Base-by-base conservation (phyloP, 169 alveolate species). In the Eimeria nieschulzi region DNA sequence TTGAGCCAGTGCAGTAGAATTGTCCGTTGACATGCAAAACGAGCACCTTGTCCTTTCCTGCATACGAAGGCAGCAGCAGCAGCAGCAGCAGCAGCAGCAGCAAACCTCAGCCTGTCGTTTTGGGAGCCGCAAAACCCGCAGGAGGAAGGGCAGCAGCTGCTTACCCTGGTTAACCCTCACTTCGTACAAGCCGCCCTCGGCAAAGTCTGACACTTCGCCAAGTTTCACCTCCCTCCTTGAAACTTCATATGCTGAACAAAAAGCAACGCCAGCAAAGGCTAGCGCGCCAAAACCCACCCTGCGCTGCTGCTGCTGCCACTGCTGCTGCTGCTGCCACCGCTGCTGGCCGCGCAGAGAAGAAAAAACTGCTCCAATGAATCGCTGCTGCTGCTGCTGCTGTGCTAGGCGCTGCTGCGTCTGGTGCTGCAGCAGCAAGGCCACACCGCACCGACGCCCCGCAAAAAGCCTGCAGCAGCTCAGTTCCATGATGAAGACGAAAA, bases 31-130 rank as follows among this genome's bases (percentile, higher is more conserved):
- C 21, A 15, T 80, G 88, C 17, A 88, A 10, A 3, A 91, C 71
- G 46, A 91, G 75, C 51, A 91, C 87, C n/a, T 78, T 78, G 64
- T 91, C 94, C 61, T 82, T 83, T 15, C 92, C 94, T 91, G 87
- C 70, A 53, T 21, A 15, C 7, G 75, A 10, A 25, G 23, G 55
- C 54, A 54, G 73, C 17, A 21, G 87, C 87, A 56, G 12, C 72
- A 54, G 72, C 87, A 46, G 59, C 59, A 75, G 33, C 85, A 7
- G n/a, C n/a, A 9, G 8, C 33, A 17, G 76, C 39, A n/a, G 25
- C 39, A n/a, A 17, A 61, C 70, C 25, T n/a, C 15, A 68, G 76
- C 53, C 53, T 15, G 21, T 0, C 78, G 2, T 70, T 19, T 25
- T 12, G 10, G 59, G 26, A 26, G 82, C 82, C 5, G 82, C 61